Base-by-base conservation (phyloP, 1,284 basidiomycete genomes). In the Fomes fomentarius region DNA sequence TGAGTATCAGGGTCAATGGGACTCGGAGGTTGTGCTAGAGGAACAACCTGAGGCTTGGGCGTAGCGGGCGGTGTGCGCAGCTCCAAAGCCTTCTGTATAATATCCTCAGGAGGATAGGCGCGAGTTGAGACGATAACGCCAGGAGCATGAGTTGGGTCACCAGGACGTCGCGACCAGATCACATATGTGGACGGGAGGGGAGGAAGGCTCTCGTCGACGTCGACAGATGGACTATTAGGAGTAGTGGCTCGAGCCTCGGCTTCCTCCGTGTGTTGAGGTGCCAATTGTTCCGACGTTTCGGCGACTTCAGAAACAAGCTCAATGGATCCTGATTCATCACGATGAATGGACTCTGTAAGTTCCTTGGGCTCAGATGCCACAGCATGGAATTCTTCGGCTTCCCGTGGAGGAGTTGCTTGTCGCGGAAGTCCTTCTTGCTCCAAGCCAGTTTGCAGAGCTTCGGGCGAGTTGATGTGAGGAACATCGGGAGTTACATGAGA, bases 101-200 rank as follows among this genome's bases (percentile, higher is more conserved):
- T 70, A 52, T 80, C 70, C 2, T 73, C 71, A 19, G 87, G 85
- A 3, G 87, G 87, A 37, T 76, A 74, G 2, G 86, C 83, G 21
- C 66, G 71, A 0, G 82, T 76, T 1, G 86, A 86, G 24, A 89
- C 83, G 57, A 89, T 87, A 52, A 90, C 78, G 8, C 82, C 80
- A 3, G 85, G 85, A 0, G 87, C 87, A 49, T 70, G 67, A 2
- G 76, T 70, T 1, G 87, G 87, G 64, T 88, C 72, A 11, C 74
- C 71, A 0, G 87, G 87, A 26, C 85, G 78, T 24, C 80, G 77
- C 0, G 87, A 87, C 86, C 86, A 89, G 30, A 89, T 78, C 9
- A 81, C 84, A 74, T 77, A 85, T 31, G 57, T 47, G 6, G 62
- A 54, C 1, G 49, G 15, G 46, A 7, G 56, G 31, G 4, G 44